phyloP scores from a whole-genome alignment of 352 stramenopile species.

The Blastocystis sp. region DNA sequence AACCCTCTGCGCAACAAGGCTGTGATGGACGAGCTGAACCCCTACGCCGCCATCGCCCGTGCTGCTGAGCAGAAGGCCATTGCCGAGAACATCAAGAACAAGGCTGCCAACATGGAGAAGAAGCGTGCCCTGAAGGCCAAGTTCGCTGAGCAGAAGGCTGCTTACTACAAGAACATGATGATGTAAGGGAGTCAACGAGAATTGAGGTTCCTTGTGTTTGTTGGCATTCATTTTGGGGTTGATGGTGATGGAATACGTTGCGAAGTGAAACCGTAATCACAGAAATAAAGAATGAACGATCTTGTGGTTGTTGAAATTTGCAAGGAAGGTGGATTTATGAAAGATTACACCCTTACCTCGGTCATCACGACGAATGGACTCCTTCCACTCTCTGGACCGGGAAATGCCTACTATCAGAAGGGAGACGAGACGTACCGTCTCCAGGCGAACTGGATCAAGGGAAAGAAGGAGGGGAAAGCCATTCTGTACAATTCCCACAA shows the following conservation, averaged over 20 bases:
- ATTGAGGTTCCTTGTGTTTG: not conserved
- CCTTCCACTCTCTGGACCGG: not conserved
- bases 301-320: too few relatives aligned
- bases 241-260: not conserved
- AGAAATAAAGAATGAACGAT: too few relatives aligned
- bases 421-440: not conserved
- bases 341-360: not conserved
- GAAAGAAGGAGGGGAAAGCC: not conserved
- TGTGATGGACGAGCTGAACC: constrained; percentile 88
- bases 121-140: constrained; percentile 75
- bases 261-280: not conserved
- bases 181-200: constrained; percentile 47
- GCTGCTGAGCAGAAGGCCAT: constrained; percentile 75
- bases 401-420: not conserved
- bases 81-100: constrained; percentile 76
- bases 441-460: not conserved
- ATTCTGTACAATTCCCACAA: not conserved
- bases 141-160: constrained; percentile 66
- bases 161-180: constrained; percentile 68
- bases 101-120: constrained; percentile 69
- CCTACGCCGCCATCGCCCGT: constrained; percentile 82
- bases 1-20: constrained; percentile 89
- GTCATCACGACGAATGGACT: not conserved
- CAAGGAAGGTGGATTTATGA: not conserved
- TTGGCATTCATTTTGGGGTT: not conserved